Evolutionary conservation across 352 stramenopile genomes (phyloP).

Genomic region (Phytophthora europaea): DNA sequence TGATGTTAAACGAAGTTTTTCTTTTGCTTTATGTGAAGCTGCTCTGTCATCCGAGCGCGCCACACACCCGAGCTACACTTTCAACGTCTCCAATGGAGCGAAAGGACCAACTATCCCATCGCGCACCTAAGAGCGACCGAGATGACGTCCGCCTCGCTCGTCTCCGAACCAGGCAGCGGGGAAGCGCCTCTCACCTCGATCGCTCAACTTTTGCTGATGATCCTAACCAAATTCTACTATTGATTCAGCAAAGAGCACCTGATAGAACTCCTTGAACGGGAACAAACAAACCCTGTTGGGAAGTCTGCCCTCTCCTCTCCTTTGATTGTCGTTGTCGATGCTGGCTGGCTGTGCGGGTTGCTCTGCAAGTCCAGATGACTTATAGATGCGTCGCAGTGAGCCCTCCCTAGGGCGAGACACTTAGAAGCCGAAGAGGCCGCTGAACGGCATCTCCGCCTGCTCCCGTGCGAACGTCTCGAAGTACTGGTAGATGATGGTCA

Average conservation of each 20-base stretch:
- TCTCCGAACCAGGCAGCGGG: slow-evolving; percentile 55
- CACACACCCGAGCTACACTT: slow-evolving; percentile 21
- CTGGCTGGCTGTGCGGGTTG: slow-evolving; percentile 10
- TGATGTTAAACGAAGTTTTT: slow-evolving; percentile 31
- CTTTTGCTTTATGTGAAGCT: slow-evolving; percentile 44
- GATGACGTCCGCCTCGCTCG: slow-evolving; percentile 57
- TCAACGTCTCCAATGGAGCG: slow-evolving; percentile 25
- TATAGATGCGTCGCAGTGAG: slow-evolving; percentile 25
- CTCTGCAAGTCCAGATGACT: slow-evolving; percentile 14
- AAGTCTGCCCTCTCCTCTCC: slow-evolving; percentile 29
- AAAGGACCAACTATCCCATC: slow-evolving; percentile 55
- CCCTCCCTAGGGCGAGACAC: slow-evolving; percentile 2
- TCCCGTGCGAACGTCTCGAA: slow-evolving; percentile 98
- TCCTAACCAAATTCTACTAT: slow-evolving; percentile 84
- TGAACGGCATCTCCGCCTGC: slow-evolving; percentile 85
- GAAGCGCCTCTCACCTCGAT: slow-evolving; percentile 56
- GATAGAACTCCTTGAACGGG: slow-evolving; percentile 89
- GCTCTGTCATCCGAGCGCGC: slow-evolving; percentile 33
- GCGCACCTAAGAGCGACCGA: slow-evolving; percentile 76
- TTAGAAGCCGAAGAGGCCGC: slow-evolving; percentile 90
- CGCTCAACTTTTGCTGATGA: slow-evolving; percentile 69
- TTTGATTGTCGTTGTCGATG: slow-evolving; percentile 34
- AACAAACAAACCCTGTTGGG: slow-evolving; percentile 77
- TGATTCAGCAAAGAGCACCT: slow-evolving; percentile 88
- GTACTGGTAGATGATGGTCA: slow-evolving; percentile 99